phyloP scores from a whole-genome alignment of 345 rosid genomes.

The Melastoma malabathricum region DNA sequence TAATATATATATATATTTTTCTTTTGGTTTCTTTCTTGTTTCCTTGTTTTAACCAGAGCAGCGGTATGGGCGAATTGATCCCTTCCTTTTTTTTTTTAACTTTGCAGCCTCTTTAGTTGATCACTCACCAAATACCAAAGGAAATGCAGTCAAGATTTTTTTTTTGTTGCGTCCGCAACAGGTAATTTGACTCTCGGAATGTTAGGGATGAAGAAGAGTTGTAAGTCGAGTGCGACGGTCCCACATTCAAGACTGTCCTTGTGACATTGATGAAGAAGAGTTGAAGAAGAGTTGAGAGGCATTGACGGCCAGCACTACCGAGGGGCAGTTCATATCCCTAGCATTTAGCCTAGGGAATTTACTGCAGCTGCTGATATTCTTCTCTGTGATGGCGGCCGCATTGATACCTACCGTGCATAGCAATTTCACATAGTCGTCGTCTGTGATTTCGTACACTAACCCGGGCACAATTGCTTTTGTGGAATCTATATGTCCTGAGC shows the following conservation, averaged over 20 bases:
- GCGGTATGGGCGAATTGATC: too few species aligned
- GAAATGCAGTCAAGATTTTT: too few species aligned
- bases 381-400: neutral
- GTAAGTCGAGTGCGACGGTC: neutral
- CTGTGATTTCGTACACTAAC: conserved; percentile 1
- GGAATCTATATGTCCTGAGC: conserved; percentile 1
- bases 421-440: neutral
- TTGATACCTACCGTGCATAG: conserved; percentile 1
- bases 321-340: conserved; percentile 4
- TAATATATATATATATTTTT: too few species aligned
- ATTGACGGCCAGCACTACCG: neutral
- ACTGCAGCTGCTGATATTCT: neutral
- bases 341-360: neutral
- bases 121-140: too few species aligned
- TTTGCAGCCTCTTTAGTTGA: too few species aligned
- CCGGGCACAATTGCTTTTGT: conserved; percentile 1
- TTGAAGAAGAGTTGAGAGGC: neutral
- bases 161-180: too few species aligned
- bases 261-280: neutral
- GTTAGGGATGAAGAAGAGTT: too few species aligned
- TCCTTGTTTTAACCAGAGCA: too few species aligned
- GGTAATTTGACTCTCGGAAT: too few species aligned
- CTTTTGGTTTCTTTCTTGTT: too few species aligned
- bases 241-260: conserved; percentile 5
- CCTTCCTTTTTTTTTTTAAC: too few species aligned